phyloP scores from a whole-genome alignment of 2,329 filamentous ascomycete species.

The Microsporum ferrugineum region DNA sequence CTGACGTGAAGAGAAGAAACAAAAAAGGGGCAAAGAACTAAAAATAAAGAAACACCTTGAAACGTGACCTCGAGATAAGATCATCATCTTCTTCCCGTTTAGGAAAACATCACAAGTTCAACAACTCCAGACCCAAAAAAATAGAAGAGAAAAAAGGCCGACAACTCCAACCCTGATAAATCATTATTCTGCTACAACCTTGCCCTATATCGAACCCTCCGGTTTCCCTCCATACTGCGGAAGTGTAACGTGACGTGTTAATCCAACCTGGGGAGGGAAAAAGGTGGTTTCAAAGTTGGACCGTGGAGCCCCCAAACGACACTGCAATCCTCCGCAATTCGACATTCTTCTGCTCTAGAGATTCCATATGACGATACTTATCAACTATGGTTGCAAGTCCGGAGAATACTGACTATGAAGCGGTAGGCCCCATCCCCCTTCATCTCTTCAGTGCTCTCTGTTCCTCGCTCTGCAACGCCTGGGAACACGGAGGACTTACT shows the following conservation, averaged over 20 bases:
- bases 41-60: background rate
- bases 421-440: constrained; percentile 20
- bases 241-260: background rate
- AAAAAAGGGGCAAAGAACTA: background rate
- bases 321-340: background rate
- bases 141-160: background rate
- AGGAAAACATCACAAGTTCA: background rate
- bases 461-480: background rate
- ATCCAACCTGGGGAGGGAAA: background rate
- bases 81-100: constrained; percentile 2
- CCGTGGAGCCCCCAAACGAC: background rate
- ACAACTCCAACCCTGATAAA: background rate
- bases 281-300: constrained; percentile 1
- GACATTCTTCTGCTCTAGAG: background rate
- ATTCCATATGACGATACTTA: constrained; percentile 5
- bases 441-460: background rate
- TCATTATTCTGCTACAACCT: background rate
- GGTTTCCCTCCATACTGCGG: background rate
- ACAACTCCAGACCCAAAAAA: background rate
- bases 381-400: constrained; percentile 28
- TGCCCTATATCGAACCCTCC: background rate
- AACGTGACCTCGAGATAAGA: background rate
- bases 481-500: background rate
- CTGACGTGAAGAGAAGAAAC: background rate
- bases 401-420: constrained; percentile 34